Conservation (phyloP, 2,329 filamentous ascomycete species). For the Fusarium torreyae region DNA sequence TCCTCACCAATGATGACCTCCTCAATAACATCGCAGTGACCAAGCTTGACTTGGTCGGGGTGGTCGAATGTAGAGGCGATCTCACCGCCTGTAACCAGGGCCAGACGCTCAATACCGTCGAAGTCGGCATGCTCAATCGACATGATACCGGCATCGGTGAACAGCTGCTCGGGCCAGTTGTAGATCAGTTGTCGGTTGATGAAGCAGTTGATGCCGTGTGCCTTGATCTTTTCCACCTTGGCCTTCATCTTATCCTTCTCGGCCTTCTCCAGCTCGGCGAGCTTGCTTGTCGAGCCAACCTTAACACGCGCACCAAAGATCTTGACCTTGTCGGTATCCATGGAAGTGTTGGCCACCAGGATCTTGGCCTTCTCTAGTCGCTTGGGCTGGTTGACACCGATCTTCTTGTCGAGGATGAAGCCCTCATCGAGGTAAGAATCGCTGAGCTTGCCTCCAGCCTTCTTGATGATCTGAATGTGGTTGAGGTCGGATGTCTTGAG, state of each 20-base stretch:
- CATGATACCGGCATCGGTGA: conserved; percentile 97
- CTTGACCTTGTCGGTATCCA: conserved; percentile 99
- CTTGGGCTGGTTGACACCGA: conserved; percentile 98
- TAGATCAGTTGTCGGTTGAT: conserved; percentile 99
- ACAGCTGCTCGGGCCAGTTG: conserved; percentile 99
- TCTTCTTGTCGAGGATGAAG: conserved; percentile 99
- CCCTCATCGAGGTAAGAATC: conserved; percentile 98
- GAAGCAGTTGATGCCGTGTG: conserved; percentile 99
- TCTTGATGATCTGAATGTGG: conserved; percentile 99
- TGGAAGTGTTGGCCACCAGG: conserved; percentile 95
- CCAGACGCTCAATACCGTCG: conserved; percentile 95
- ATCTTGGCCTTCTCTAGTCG: conserved; percentile 98
- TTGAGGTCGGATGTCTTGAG: conserved; percentile 94
- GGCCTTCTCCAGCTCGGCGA: conserved; percentile 98
- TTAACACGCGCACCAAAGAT: conserved; percentile 98
- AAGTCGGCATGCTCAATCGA: conserved; percentile 99
- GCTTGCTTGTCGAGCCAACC: conserved; percentile 94
- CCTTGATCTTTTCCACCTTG: conserved; percentile 99
- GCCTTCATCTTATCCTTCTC: conserved; percentile 99
- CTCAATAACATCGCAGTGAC: conserved; percentile 94
- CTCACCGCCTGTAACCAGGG: conserved; percentile 95
- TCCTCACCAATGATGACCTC: conserved; percentile 99
- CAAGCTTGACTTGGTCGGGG: conserved; percentile 96
- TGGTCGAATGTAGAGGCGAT: conserved; percentile 99
- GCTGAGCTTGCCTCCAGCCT: conserved; percentile 95